phyloP scores from a whole-genome alignment of 192 early-diverging fungal species.

The Chytriomyces sp. region DNA sequence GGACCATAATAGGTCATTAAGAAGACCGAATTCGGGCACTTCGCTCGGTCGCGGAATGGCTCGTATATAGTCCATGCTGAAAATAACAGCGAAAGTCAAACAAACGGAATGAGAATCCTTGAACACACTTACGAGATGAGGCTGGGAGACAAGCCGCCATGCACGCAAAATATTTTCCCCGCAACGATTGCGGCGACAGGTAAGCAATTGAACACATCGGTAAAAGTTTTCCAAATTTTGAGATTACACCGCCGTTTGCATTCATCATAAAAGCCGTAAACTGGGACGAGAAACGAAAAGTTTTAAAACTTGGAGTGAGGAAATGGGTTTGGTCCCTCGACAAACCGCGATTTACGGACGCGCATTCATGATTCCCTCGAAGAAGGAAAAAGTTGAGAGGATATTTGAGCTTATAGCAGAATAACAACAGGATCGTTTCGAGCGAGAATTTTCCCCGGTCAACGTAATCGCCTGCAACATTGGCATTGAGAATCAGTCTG shows the following conservation, averaged over 20 bases:
- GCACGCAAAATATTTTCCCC: slow-evolving; percentile 93
- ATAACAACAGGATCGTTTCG: slow-evolving; percentile 90
- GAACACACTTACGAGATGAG: slow-evolving; percentile 49
- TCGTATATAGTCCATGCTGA: slow-evolving; percentile 88
- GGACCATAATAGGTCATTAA: slow-evolving; percentile 92
- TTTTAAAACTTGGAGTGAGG: neutral
- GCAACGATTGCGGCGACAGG: slow-evolving; percentile 92
- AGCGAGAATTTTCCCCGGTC: slow-evolving; percentile 95
- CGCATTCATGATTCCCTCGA: slow-evolving; percentile 96
- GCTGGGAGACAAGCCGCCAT: slow-evolving; percentile 86
- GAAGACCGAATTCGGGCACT: slow-evolving; percentile 88
- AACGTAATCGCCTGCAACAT: slow-evolving; percentile 83
- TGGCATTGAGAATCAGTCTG: neutral
- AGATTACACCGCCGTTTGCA: slow-evolving; percentile 86
- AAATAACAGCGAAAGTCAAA: neutral
- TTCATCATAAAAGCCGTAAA: slow-evolving; percentile 97
- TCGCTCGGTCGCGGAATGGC: slow-evolving; percentile 80
- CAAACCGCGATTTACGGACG: slow-evolving; percentile 84
- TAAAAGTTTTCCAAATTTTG: slow-evolving; percentile 91
- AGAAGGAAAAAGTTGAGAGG: slow-evolving; percentile 95
- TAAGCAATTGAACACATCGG: slow-evolving; percentile 91
- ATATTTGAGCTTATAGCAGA: slow-evolving; percentile 97
- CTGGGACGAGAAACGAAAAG: slow-evolving; percentile 40
- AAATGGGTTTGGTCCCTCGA: too few relatives aligned
- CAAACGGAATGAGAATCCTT: neutral